Base-by-base conservation (phyloP, 352 stramenopile species). In the Phytopythium boreale region DNA sequence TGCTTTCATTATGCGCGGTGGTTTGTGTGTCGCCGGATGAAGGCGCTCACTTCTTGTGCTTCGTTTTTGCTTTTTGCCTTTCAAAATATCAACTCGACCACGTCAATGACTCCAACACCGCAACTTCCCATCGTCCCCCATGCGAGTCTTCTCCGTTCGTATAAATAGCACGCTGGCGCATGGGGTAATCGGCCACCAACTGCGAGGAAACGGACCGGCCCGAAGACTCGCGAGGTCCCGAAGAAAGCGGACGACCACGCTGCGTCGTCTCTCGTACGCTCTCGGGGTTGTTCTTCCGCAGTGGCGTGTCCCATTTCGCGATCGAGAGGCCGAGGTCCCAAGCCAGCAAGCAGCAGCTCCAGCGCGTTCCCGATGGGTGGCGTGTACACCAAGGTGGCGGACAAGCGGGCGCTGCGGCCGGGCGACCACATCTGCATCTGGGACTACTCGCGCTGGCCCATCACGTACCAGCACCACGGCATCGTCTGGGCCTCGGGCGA, bases 371-470 rank as follows among this genome's bases (percentile, higher is more conserved):
- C 39, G 43, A 89, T 91, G 76, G 80, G 80, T 52, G 73, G 77
- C 55, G 77, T 88, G 46, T 91, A 89, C 66, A 92, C 83, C 61
- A 81, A 81, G 31, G 80, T 92, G 22, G 65, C 66, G 43, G 73
- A 71, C 63, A 62, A 87, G 44, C 63, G 61, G 43, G 86, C 80
- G 59, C 68, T 92, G 59, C 81, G 84, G 19, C 81, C 84, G 12
- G 84, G 79, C 46, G 83, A 92, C 68, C 83, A 92, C 68, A 81
- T 92, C 31, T 80, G 72, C 56, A 87, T 92, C 64, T 92, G 83
- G 83, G 83, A 92, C 64, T 71, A 81, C 67, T 89, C 79, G 53
- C 83, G 80, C 46, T 92, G 83, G 83, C 83, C 83, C 20, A 81
- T 92, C 56, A 77, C 75, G 47, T 92, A 92, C 68, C 80, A 90